Base-by-base conservation (phyloP, 2,329 filamentous ascomycete species). In the Alternaria sp. region DNA sequence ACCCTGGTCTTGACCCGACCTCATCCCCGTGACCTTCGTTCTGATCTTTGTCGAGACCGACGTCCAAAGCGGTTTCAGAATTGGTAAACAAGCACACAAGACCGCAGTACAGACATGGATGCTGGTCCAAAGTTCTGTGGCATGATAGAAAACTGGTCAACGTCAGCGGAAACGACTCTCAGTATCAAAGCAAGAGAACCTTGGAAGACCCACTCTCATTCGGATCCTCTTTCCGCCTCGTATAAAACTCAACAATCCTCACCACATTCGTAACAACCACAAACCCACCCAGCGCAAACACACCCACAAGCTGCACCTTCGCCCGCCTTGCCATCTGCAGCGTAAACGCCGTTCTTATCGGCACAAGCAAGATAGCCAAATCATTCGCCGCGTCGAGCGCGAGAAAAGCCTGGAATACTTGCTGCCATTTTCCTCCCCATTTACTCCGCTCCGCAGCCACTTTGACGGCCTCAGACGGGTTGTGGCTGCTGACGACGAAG, bases 51-150 rank as follows among this genome's bases (percentile, higher is more conserved):
- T 54, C 10, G 37, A 54, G 6, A 46, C 10, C 4, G 11, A 33
- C 4, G 26, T 46, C 47, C 49, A 60, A 7, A 60, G 43, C 15
- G 57, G 37, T 6, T 46, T 55, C 2, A 30, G 26, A 4, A 43
- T 23, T 5, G 49, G 49, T 4, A 60, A 18, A n/a, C 49, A 47
- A 21, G 57, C 49, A 43, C 41, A 60, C 20, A 55, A 30, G 15
- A 60, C 30, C 5, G 57, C 57, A 10, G 57, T 60, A 9, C 28
- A 55, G 4, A 60, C 10, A 21, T 47, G 57, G 21, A 60, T 41
- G 2, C 6, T 9, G 0, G 49, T 60, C 49, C 57, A 60, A 4
- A 60, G 26, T 4, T 60, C 57, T 2, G 26, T 14, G 14, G 4
- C 15, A 21, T 28, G 44, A 8, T 25, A 55, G 11, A 33, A 60